These are phyloP conservation scores for Luffa acutangula DNA, from an alignment of 306 rosid genomes.

Conservation along the genomic window DNA sequence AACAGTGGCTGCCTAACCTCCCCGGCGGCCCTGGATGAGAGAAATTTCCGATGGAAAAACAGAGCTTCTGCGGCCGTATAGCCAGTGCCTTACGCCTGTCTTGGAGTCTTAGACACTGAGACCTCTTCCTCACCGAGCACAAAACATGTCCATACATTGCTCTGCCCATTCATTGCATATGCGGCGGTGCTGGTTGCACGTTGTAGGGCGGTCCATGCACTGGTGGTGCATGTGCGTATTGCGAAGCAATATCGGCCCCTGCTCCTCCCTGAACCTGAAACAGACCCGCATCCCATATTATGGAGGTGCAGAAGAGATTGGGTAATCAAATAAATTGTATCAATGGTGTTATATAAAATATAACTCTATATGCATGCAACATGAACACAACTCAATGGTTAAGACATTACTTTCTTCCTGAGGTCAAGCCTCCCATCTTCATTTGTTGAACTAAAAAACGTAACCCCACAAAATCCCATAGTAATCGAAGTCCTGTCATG, in stretches of 20 bases:
- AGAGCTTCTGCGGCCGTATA: not conserved
- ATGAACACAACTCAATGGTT: not conserved
- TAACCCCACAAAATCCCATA: not conserved
- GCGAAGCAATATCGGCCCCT: constrained; percentile 33
- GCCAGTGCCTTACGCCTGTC: not conserved
- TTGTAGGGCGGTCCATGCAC: constrained; percentile 17
- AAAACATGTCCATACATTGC: not conserved
- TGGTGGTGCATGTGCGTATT: constrained; percentile 22
- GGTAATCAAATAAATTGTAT: not conserved
- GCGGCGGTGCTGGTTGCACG: constrained; percentile 25
- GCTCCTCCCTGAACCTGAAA: constrained; percentile 3
- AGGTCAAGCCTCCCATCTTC: not conserved
- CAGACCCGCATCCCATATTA: not conserved
- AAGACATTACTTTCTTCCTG: not conserved
- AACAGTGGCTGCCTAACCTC: not conserved
- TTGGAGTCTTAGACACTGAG: not conserved
- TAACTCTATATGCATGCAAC: not conserved
- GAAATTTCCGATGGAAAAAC: not conserved
- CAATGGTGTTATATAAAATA: not conserved
- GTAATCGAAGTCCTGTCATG: not conserved
- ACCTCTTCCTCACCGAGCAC: not conserved
- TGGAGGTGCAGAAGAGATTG: not conserved
- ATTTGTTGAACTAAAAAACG: not conserved
- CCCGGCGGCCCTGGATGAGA: not conserved
- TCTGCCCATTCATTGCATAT: constrained; percentile 16